Conservation (phyloP, 106 monocot genomes). For the Phalaenopsis aphrodite region DNA sequence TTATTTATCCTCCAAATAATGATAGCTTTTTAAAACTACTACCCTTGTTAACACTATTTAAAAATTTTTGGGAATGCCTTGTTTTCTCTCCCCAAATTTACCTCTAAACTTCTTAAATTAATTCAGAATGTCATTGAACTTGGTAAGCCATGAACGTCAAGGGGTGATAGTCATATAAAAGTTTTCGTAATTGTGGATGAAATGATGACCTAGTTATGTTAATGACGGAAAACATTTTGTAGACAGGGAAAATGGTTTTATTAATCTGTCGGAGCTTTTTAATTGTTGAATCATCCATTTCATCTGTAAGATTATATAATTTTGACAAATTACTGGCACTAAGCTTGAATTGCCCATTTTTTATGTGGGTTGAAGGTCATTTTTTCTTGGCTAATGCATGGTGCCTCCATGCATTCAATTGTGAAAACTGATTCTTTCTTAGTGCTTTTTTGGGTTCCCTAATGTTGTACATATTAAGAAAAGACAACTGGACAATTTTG, state of each 20-base stretch:
- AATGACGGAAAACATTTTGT: background rate
- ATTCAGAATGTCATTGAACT: no score
- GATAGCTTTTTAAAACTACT: background rate
- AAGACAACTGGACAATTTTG: background rate
- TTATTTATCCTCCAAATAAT: no score
- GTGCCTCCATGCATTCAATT: no score
- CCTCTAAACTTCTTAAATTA: background rate
- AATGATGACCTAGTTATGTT: background rate
- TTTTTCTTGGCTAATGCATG: no score
- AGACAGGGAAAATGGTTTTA: background rate
- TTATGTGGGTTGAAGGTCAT: no score
- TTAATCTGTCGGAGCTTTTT: background rate
- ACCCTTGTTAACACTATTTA: background rate
- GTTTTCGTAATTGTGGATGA: no score
- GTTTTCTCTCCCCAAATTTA: background rate
- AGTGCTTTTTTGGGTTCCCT: background rate
- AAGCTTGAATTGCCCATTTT: background rate
- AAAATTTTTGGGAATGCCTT: background rate
- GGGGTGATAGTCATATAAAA: no score
- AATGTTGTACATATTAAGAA: background rate
- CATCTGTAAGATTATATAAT: background rate
- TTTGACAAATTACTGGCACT: background rate
- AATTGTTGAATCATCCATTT: background rate
- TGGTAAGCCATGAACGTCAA: background rate
- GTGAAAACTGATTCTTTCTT: background rate